Evolutionary conservation across 1,284 basidiomycete species (phyloP).

Genomic region (Blastosporella zonata): DNA sequence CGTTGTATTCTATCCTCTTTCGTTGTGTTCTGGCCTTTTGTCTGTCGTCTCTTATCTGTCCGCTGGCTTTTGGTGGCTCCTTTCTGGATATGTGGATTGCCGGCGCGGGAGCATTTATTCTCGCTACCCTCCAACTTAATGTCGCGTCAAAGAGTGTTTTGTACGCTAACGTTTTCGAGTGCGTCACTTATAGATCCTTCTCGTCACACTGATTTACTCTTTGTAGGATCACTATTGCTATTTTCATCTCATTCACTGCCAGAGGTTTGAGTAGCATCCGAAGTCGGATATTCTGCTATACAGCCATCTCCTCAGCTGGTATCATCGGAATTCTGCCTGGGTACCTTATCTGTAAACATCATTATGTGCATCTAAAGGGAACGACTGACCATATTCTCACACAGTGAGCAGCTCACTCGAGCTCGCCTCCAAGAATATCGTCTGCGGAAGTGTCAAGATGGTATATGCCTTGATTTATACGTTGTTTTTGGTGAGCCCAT

Average conservation of each 20-base stretch:
- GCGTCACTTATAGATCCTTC: conserved; percentile 30
- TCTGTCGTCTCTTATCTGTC: conserved; percentile 74
- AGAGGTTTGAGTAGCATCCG: conserved; percentile 76
- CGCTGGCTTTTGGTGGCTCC: conserved; percentile 81
- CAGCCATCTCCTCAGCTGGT: conserved; percentile 79
- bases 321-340: conserved; percentile 84
- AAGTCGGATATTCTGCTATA: conserved; percentile 79
- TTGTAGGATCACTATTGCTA: conserved; percentile 76
- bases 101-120: conserved; percentile 60
- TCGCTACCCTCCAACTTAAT: conserved; percentile 68
- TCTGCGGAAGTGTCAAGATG: conserved; percentile 87
- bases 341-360: conserved; percentile 70
- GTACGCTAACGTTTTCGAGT: conserved; percentile 90
- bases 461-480: conserved; percentile 89
- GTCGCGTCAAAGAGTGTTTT: conserved; percentile 72
- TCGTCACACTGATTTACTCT: conserved; percentile 11
- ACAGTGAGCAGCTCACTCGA: conserved; percentile 83
- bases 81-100: conserved; percentile 82
- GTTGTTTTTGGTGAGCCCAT: conserved; percentile 61
- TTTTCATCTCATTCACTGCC: conserved; percentile 76
- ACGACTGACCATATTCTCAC: conserved; percentile 7
- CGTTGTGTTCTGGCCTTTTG: conserved; percentile 68
- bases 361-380: not conserved
- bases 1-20: conserved; percentile 56
- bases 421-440: conserved; percentile 84